Evolutionary conservation across 2,329 filamentous ascomycete species (phyloP).

Genomic region (Ophiostoma sp.): DNA sequence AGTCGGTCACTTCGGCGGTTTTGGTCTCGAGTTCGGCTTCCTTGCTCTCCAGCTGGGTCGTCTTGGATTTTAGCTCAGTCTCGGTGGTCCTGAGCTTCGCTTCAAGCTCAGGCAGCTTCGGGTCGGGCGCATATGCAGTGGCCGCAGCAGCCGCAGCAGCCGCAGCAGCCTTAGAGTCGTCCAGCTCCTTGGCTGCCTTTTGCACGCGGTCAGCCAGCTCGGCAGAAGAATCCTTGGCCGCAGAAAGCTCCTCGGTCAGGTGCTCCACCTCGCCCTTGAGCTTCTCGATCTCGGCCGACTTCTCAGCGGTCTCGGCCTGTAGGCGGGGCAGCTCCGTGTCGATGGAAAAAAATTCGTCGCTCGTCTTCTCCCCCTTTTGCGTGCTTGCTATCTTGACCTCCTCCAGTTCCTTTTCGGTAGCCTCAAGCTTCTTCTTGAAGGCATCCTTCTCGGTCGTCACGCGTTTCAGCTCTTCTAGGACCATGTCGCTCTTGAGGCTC

Average conservation of each 20-base stretch:
- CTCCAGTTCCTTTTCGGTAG: slow-evolving; percentile 60
- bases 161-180: slow-evolving; percentile 17
- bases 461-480: slow-evolving; percentile 86
- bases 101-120: background rate
- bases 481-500: slow-evolving; percentile 81
- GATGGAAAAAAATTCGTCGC: slow-evolving; percentile 84
- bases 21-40: slow-evolving; percentile 42
- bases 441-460: slow-evolving; percentile 76
- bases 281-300: slow-evolving; percentile 60
- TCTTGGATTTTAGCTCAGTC: background rate
- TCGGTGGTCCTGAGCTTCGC: background rate
- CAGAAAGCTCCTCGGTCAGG: slow-evolving; percentile 61
- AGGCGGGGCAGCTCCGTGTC: slow-evolving; percentile 79
- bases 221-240: slow-evolving; percentile 62
- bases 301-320: slow-evolving; percentile 67
- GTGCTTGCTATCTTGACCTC: slow-evolving; percentile 39
- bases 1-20: slow-evolving; percentile 43
- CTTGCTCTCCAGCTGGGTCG: slow-evolving; percentile 28
- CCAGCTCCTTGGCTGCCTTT: slow-evolving; percentile 59
- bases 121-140: background rate
- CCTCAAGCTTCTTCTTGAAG: slow-evolving; percentile 69
- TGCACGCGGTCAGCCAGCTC: slow-evolving; percentile 64
- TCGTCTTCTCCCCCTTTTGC: slow-evolving; percentile 28
- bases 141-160: background rate
- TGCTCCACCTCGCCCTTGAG: slow-evolving; percentile 63